Percentiles rank a stretch among this genome's conserved stretches.
Conservation (phyloP, 2,329 filamentous ascomycete species). For the Ampelomyces quisqualis region DNA sequence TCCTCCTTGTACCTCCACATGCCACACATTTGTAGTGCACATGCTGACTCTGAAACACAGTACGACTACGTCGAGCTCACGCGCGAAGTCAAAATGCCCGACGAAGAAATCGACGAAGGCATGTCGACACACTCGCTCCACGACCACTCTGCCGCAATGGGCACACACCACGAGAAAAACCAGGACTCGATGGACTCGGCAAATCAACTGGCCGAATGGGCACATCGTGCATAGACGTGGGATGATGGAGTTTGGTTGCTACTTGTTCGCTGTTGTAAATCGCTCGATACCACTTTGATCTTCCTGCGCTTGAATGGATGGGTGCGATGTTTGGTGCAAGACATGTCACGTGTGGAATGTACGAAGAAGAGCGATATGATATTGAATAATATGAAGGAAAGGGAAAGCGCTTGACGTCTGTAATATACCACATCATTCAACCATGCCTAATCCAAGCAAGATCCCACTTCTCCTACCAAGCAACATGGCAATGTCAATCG, state of each 20-base stretch:
- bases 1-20: too few species aligned
- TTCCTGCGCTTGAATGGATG: not conserved
- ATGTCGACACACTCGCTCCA: slow-evolving; percentile 39
- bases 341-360: too few species aligned
- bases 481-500: too few species aligned
- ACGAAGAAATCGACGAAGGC: slow-evolving; percentile 45
- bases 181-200: slow-evolving; percentile 41
- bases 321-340: too few species aligned
- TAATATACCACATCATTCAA: too few species aligned
- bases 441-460: too few species aligned
- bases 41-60: slow-evolving; percentile 32
- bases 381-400: too few species aligned
- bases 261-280: slow-evolving; percentile 4
- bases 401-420: too few species aligned
- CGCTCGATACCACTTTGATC: slow-evolving; percentile 13
- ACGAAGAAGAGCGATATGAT: too few species aligned
- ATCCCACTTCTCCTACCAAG: too few species aligned
- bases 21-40: too few species aligned
- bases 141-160: slow-evolving; percentile 31
- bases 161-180: slow-evolving; percentile 40
- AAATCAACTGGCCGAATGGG: slow-evolving; percentile 40
- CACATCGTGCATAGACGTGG: slow-evolving; percentile 30
- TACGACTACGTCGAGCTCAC: slow-evolving; percentile 90
- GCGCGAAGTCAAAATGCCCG: slow-evolving; percentile 53
- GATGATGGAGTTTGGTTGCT: not conserved